Percentiles rank a stretch among this genome's conserved stretches.
Conservation (phyloP, 768 basidiomycete species). For the Mycena sanguinolenta region DNA sequence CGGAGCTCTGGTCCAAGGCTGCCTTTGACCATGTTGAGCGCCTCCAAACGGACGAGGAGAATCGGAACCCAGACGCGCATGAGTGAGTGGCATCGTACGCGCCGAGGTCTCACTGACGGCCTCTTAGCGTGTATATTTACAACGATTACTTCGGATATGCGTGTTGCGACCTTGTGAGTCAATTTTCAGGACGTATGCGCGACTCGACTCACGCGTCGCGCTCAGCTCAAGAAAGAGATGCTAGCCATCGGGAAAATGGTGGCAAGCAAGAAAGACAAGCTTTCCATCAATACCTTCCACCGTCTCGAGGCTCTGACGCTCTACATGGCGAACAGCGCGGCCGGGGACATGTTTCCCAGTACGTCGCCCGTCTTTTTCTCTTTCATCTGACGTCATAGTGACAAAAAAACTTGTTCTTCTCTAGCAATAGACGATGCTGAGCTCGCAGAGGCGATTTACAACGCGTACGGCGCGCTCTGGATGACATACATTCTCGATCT, state of each 20-base stretch:
- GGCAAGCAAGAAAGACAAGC: slow-evolving; percentile 23
- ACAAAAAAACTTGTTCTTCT: neutral
- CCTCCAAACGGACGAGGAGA: slow-evolving; percentile 28
- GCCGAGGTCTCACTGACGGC: neutral
- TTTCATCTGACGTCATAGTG: neutral
- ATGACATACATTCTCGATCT: slow-evolving; percentile 31
- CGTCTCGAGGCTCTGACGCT: slow-evolving; percentile 24
- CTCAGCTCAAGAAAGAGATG: slow-evolving; percentile 33
- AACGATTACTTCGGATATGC: slow-evolving; percentile 35
- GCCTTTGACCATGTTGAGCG: slow-evolving; percentile 31
- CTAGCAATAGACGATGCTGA: slow-evolving; percentile 29
- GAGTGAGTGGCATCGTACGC: slow-evolving; percentile 17
- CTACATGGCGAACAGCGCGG: slow-evolving; percentile 30
- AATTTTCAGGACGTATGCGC: neutral
- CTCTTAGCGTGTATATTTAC: slow-evolving; percentile 24
- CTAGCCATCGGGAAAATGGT: slow-evolving; percentile 25
- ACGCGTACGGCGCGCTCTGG: slow-evolving; percentile 30
- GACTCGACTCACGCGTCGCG: neutral
- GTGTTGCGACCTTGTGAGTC: slow-evolving; percentile 26
- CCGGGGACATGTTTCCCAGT: slow-evolving; percentile 20
- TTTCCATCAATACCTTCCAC: slow-evolving; percentile 19
- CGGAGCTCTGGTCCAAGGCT: slow-evolving; percentile 26
- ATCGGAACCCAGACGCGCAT: slow-evolving; percentile 28
- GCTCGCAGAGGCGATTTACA: slow-evolving; percentile 28
- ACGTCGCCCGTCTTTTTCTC: neutral